These are phyloP conservation scores for Petunia secreta DNA, from an alignment of 257 asterid genomes.

Conservation along the genomic window DNA sequence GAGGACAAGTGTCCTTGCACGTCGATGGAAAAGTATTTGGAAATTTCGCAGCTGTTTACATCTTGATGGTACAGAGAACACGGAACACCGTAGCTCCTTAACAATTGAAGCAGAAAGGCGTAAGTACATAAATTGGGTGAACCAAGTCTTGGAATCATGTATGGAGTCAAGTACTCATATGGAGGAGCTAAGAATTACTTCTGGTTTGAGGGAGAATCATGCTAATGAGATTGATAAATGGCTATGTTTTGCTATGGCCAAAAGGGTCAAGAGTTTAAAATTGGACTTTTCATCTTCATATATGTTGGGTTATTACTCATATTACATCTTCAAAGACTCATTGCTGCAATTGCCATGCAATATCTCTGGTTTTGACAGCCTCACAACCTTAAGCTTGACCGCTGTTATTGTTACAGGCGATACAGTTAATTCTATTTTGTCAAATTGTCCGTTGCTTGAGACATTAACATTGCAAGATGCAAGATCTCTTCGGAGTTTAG, in stretches of 20 bases:
- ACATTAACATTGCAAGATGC: background rate
- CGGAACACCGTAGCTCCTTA: too few relatives aligned
- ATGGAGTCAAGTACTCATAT: background rate
- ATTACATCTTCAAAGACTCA: background rate
- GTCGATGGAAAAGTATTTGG: constrained; percentile 12
- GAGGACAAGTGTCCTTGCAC: constrained; percentile 7
- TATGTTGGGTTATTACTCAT: background rate
- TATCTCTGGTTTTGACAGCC: background rate
- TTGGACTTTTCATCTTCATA: background rate
- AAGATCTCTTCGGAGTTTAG: background rate
- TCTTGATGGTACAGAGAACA: background rate
- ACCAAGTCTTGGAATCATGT: constrained; percentile 11
- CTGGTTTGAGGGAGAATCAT: background rate
- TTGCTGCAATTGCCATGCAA: background rate
- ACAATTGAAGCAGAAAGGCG: too few relatives aligned
- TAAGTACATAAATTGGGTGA: constrained; percentile 10
- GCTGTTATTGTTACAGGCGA: background rate
- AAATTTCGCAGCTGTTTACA: background rate
- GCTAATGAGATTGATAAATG: background rate
- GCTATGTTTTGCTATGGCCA: background rate
- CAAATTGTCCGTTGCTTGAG: constrained; percentile 9
- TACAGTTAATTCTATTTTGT: background rate
- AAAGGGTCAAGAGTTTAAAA: background rate
- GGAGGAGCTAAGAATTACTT: constrained; percentile 3
- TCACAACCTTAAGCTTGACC: background rate